Base-by-base conservation (phyloP, 192 early-diverging fungal genomes). In the Blastocladiella britannica region DNA sequence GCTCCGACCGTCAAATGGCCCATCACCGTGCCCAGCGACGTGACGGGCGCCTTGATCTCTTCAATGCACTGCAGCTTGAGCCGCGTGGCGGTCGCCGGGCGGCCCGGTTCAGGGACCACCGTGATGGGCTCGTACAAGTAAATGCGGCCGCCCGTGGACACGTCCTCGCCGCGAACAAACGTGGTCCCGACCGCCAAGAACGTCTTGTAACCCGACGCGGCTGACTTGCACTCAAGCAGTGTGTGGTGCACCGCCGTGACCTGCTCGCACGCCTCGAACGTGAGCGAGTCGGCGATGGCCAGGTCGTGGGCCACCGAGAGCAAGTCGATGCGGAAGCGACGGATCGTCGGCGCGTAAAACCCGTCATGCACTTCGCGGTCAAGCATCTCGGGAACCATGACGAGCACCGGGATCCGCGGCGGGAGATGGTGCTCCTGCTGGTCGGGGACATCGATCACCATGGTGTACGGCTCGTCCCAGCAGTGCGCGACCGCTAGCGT, bases 81-180 rank as follows among this genome's bases (percentile, higher is more conserved):
- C 58, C 84, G 83, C 63, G 91, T 89, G 62, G 87, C 91, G 0
- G 91, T 93, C 67, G 90, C 87, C 26, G 95, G 93, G 54, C 86
- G 86, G 51, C 87, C 86, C 0, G 84, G 81, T 64, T 94, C 89
- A 5, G 95, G 95, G 28, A 99, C 91, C 29, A 99, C 90, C 67
- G 93, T 89, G 69, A 93, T 86, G 31, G 96, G 78, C 51, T 99
- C 95, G 62, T 85, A 95, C 25, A 99, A 69, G 52, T 89, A 82
- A 52, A 96, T 76, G 75, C 87, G 72, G 58, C 95, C 95, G 43
- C 88, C 75, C 65, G 83, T 81, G 0, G 88, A 68, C 25, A 90
- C 78, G 64, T 99, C 95, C 69, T 99, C 95, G 29, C 89, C 88
- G 51, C 85, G 72, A 29, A 89, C 72, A 62, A 78, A 82, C 1